Evolutionary conservation across 108 stramenopile genomes (phyloP).

Genomic region (Hondaea fermentalgiana): DNA sequence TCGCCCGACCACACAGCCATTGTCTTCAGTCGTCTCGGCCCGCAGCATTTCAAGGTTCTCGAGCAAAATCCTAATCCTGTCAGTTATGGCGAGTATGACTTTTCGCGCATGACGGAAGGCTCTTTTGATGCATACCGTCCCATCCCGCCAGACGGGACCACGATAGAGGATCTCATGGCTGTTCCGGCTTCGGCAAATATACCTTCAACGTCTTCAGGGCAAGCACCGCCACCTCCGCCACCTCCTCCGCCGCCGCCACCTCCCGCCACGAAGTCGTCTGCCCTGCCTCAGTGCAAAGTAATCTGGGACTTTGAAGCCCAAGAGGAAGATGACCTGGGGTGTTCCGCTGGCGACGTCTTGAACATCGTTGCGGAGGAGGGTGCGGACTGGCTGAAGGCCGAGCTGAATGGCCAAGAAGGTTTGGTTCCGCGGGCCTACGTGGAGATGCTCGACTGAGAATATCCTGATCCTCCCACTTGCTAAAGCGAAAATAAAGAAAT

Average conservation of each 20-base stretch:
- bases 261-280: neutral
- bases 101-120: neutral
- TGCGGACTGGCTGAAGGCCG: neutral
- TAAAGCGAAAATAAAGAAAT: neutral
- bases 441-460: neutral
- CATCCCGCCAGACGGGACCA: neutral
- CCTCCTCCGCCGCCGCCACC: neutral
- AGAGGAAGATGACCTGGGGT: neutral
- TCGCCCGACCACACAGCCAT: neutral
- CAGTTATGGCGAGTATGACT: neutral
- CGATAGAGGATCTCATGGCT: neutral
- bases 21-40: neutral
- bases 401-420: neutral
- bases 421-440: neutral
- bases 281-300: neutral
- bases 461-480: neutral
- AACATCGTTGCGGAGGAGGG: neutral
- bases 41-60: neutral
- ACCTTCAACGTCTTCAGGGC: neutral
- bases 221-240: neutral
- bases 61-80: slow-evolving; percentile 1
- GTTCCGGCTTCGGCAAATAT: neutral
- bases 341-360: neutral
- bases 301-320: neutral
- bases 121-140: neutral